These are phyloP conservation scores for Suillus subalutaceus DNA, from an alignment of 768 basidiomycete species.

Conservation along the genomic window DNA sequence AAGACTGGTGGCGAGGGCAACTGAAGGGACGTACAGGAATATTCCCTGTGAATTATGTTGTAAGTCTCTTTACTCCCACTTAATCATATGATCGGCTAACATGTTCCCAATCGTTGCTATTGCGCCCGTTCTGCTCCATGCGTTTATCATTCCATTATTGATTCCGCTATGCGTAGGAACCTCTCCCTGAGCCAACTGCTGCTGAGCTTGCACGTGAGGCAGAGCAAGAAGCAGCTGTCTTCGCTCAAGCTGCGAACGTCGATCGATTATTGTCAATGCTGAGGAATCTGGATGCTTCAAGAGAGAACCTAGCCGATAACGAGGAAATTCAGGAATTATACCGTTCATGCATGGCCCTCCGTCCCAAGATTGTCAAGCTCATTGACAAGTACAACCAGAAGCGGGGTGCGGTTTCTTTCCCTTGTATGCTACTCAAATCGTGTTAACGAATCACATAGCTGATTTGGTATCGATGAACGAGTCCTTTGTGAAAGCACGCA, in stretches of 20 bases:
- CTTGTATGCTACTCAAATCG: background rate
- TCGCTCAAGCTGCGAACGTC: constrained; percentile 83
- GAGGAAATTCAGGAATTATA: constrained; percentile 94
- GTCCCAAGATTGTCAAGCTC: constrained; percentile 94
- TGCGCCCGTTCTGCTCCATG: background rate
- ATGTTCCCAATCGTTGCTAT: background rate
- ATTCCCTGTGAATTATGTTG: constrained; percentile 97
- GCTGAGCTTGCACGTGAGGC: constrained; percentile 79
- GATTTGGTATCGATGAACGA: constrained; percentile 96
- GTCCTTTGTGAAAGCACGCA: constrained; percentile 85
- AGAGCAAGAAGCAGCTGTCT: constrained; percentile 86
- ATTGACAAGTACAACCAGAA: constrained; percentile 99
- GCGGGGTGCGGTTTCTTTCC: constrained; percentile 47
- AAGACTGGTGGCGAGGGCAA: constrained; percentile 98
- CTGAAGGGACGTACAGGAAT: constrained; percentile 89
- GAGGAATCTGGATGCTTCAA: constrained; percentile 67
- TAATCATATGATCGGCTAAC: constrained; percentile 2
- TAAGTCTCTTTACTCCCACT: constrained; percentile 39
- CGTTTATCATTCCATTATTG: background rate
- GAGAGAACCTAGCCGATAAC: constrained; percentile 86
- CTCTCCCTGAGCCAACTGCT: constrained; percentile 81
- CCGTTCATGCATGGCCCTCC: constrained; percentile 82
- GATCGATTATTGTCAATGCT: constrained; percentile 80
- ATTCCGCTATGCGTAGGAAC: constrained; percentile 53
- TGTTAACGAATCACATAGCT: constrained; percentile 47